A percentile compares a stretch with the other conserved stretches of the same genome.
These are phyloP conservation scores for Didymella pinodella DNA, from an alignment of 2,329 filamentous ascomycete species.

Conservation along the genomic window DNA sequence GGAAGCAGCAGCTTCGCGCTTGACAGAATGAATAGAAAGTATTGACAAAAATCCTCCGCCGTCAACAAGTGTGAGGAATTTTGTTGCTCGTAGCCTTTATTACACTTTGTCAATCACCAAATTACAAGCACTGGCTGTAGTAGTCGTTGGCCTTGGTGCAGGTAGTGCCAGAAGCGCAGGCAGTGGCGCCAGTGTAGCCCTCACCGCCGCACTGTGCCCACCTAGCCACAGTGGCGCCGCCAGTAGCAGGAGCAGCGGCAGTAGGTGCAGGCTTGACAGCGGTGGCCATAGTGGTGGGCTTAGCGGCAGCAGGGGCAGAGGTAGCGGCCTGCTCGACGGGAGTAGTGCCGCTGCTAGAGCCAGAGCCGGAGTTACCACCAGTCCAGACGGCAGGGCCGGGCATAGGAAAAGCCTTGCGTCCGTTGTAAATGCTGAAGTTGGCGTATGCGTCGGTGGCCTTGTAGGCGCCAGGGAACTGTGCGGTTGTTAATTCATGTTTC, in stretches of 20 bases:
- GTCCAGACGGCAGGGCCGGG: conserved; percentile 29
- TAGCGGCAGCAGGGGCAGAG: conserved; percentile 8
- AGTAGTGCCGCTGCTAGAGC: conserved; percentile 8
- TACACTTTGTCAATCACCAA: not conserved
- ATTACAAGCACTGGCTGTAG: too few relatives aligned
- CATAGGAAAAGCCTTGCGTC: conserved; percentile 29
- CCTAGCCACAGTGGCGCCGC: conserved; percentile 13
- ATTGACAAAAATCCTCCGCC: conserved; percentile 3
- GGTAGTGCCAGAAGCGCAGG: conserved; percentile 24
- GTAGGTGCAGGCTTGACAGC: not conserved
- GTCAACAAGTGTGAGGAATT: not conserved
- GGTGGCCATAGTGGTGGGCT: conserved; percentile 7
- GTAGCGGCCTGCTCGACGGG: conserved; percentile 22
- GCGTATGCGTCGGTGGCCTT: conserved; percentile 34
- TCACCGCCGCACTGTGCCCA: conserved; percentile 30
- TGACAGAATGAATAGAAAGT: conserved; percentile 12
- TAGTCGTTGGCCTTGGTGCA: too few relatives aligned
- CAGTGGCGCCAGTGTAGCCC: conserved; percentile 24
- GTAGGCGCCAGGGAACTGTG: conserved; percentile 49
- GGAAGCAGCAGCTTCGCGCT: not conserved
- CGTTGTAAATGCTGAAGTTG: conserved; percentile 40
- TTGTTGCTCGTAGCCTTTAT: not conserved
- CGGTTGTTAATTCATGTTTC: not conserved
- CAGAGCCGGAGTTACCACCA: conserved; percentile 15
- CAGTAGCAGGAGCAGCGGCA: not conserved